phyloP scores from a whole-genome alignment of 1,284 basidiomycete species.

The Rhizopogon hawkerae region DNA sequence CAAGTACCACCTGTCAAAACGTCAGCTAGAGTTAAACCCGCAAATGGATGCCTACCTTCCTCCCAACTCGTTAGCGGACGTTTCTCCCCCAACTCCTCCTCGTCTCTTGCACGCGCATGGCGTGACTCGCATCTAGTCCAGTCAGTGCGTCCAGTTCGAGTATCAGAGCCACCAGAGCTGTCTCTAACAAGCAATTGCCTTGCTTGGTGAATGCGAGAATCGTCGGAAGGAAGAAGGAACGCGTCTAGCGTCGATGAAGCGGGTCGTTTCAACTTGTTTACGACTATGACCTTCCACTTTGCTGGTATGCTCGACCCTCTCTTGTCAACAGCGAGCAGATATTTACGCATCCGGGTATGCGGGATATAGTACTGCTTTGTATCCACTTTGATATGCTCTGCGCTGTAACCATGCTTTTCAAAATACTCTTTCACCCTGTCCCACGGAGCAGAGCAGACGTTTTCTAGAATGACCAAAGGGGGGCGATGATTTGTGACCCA shows the following conservation, averaged over 20 bases:
- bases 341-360: slow-evolving; percentile 86
- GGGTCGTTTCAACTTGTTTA: slow-evolving; percentile 62
- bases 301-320: slow-evolving; percentile 51
- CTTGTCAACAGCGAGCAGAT: slow-evolving; percentile 73
- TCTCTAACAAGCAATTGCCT: slow-evolving; percentile 75
- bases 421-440: slow-evolving; percentile 69
- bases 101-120: slow-evolving; percentile 80
- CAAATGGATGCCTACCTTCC: slow-evolving; percentile 49
- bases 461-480: slow-evolving; percentile 87
- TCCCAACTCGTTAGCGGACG: slow-evolving; percentile 91
- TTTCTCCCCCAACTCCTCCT: slow-evolving; percentile 76
- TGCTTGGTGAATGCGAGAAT: slow-evolving; percentile 84
- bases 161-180: slow-evolving; percentile 49
- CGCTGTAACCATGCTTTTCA: slow-evolving; percentile 70
- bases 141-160: slow-evolving; percentile 68
- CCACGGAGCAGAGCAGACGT: slow-evolving; percentile 93
- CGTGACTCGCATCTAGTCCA: slow-evolving; percentile 91
- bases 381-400: slow-evolving; percentile 68
- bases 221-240: slow-evolving; percentile 85
- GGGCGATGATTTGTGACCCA: slow-evolving; percentile 88
- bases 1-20: slow-evolving; percentile 64
- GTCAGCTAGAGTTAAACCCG: slow-evolving; percentile 1
- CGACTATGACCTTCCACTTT: slow-evolving; percentile 64
- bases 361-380: slow-evolving; percentile 94
- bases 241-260: slow-evolving; percentile 87